Base-by-base conservation (phyloP, 176 grass and related monocot genomes). In the Carex kokanica region DNA sequence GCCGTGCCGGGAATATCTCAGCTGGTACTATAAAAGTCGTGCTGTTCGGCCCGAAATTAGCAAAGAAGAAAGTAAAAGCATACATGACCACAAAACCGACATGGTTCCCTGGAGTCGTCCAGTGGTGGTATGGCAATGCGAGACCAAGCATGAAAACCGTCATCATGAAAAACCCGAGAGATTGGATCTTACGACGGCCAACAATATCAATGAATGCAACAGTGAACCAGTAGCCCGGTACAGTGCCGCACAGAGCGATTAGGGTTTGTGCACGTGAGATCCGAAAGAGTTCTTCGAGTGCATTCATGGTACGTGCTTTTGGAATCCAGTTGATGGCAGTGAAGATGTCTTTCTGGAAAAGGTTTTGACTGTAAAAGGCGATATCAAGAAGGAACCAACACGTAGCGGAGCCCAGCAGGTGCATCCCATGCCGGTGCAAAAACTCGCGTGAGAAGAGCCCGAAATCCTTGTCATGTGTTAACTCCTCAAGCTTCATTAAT, bases 321-420 rank as follows among this genome's bases (percentile, higher is more conserved):
- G 91, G 89, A 14, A 93, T 85, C 91, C 89, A 91, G 20, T 20
- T 2, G 4, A 87, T 87, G 14, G 92, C 89, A 2, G 74, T 87
- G 87, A 97, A 97, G 78, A 97, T 93, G 79, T 90, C 81, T 78
- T 91, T 93, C 78, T 97, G 94, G 38, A 97, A 93, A 64, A 97
- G 89, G 83, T 93, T 97, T 87, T 97, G 91, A 41, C 85, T 88
- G 87, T 97, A 97, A 87, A 97, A 91, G 78, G 91, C 94, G 74
- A 91, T 89, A 83, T 86, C 94, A n/a, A 97, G 94, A 6, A 93
- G 51, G 81, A 93, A 91, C 84, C 91, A 93, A 51, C 83, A 86
- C 2, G 27, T 65, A 24, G 72, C 54, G 0, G 92, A 88, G 49
- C 89, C 92, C 1, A 87, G 40, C 18, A 94, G 84, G 77, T 91